These are phyloP conservation scores for Pseudocercospora musae DNA, from an alignment of 2,329 filamentous ascomycete genomes.

Conservation along the genomic window DNA sequence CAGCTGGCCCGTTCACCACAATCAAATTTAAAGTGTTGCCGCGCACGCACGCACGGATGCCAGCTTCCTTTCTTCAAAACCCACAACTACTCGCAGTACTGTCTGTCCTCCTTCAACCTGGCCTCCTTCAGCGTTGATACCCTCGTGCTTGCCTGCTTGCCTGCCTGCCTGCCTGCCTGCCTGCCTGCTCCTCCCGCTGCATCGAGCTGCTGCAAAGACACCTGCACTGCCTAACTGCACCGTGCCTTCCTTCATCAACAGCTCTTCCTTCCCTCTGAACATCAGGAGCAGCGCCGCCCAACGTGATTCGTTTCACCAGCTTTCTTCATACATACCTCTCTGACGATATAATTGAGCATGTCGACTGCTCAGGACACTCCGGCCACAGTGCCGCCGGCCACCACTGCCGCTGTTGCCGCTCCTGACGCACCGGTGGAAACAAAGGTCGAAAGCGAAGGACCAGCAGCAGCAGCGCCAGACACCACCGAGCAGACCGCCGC, in stretches of 20 bases:
- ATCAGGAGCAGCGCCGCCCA: neutral
- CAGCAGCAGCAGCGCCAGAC: slow-evolving; percentile 22
- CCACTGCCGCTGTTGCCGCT: slow-evolving; percentile 35
- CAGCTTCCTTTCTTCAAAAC: neutral
- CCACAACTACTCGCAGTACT: neutral
- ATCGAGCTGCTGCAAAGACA: neutral
- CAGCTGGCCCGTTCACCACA: neutral
- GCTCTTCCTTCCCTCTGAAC: neutral
- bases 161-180: neutral
- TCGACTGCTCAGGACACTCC: slow-evolving; percentile 26
- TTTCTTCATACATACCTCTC: neutral
- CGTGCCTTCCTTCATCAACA: too few relatives aligned
- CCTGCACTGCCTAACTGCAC: too few relatives aligned
- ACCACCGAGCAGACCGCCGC: slow-evolving; percentile 37
- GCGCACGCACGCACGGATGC: neutral
- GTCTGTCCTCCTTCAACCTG: neutral
- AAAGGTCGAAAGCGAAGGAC: slow-evolving; percentile 39
- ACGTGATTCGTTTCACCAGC: neutral
- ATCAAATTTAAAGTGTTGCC: neutral
- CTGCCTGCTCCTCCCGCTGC: neutral
- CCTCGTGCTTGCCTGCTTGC: slow-evolving; percentile 8
- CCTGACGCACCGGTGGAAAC: slow-evolving; percentile 36
- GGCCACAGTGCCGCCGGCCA: slow-evolving; percentile 17
- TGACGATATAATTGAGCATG: slow-evolving; percentile 18
- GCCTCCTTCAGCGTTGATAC: neutral